Evolutionary conservation across 768 basidiomycete genomes (phyloP).

Genomic region (Dendrothele bispora): DNA sequence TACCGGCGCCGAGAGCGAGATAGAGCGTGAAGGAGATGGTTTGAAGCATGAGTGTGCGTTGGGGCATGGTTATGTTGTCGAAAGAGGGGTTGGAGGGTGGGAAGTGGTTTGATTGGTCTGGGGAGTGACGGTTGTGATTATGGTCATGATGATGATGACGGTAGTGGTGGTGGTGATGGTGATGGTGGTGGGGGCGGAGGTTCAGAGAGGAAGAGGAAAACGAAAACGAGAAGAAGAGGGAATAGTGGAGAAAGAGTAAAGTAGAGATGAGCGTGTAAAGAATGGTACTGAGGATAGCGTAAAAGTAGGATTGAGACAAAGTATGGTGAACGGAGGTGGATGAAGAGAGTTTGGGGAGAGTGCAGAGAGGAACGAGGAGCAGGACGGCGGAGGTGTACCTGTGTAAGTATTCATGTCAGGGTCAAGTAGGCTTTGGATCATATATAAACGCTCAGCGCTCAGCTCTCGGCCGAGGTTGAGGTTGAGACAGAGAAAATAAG

Average conservation of each 20-base stretch:
- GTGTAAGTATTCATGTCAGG: not conserved
- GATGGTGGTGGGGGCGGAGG: too few species aligned
- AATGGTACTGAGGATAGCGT: constrained; percentile 32
- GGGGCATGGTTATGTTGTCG: constrained; percentile 34
- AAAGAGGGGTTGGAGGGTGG: too few species aligned
- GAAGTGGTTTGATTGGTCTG: too few species aligned
- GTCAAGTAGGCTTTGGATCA: not conserved
- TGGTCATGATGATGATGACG: too few species aligned
- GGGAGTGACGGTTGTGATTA: too few species aligned
- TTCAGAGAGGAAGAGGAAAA: too few species aligned
- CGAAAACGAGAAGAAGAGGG: constrained; percentile 33
- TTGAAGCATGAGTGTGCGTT: constrained; percentile 44
- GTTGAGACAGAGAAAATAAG: too few species aligned
- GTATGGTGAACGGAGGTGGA: constrained; percentile 16
- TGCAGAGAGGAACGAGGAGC: constrained; percentile 32
- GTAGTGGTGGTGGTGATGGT: too few species aligned
- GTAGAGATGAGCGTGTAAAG: constrained; percentile 33
- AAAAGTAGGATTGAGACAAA: constrained; percentile 38
- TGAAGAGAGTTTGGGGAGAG: constrained; percentile 18
- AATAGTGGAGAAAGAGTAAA: constrained; percentile 21
- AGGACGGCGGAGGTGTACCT: constrained; percentile 39
- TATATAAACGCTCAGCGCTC: too few species aligned
- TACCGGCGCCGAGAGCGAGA: constrained; percentile 36
- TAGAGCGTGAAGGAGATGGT: constrained; percentile 38
- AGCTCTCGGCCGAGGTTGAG: too few species aligned